Base-by-base conservation (phyloP, 352 stramenopile genomes). In the Thraustochytrium striatum region DNA sequence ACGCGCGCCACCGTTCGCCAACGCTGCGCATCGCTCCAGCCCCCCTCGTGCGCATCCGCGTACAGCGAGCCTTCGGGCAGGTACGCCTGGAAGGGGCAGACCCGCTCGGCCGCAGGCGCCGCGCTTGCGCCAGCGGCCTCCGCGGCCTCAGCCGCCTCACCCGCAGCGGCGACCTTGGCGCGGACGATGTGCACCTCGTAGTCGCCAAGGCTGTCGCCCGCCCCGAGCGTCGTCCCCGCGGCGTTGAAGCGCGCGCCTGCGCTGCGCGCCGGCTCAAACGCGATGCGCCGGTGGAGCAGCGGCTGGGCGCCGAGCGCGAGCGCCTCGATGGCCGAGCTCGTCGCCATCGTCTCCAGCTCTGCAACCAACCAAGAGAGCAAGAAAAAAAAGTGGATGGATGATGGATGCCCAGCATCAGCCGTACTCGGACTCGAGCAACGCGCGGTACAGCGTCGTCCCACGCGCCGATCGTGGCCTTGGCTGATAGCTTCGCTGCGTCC, bases 151-250 rank as follows among this genome's bases (percentile, higher is more conserved):
- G 50, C 59, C 25, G 28, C 57, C 30, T 62, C 16, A 25, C 28
- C 32, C 8, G 33, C 58, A 16, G 32, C 53, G 8, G 25, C 33
- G 52, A 8, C 25, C 25, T 59, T 16, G 25, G 59, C 36, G 41
- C 59, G 59, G 35, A 70, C 59, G 41, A 38, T 53, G 59, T 70
- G 41, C 21, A 70, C 59, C 41, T 70, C 59, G 59, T 70, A 70
- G 33, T 38, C 59, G 16, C 25, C 33, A 13, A 13, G 13, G 38
- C 13, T 28, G 58, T 25, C 35, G 3, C 53, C 59, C 41, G 7
- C 59, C 21, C 5, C 59, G 3, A 16, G n/a, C 59, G 19, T 52
- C 59, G 30, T 16, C 21, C 36, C 25, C 21, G 9, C 59, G 35
- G 53, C 35, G 41, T 70, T 70, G 2, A 32, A 3, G 9, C 59